Percentiles rank a stretch among this genome's conserved stretches.
Conservation (phyloP, 2,329 filamentous ascomycete species). For the Aureobasidium sp. region DNA sequence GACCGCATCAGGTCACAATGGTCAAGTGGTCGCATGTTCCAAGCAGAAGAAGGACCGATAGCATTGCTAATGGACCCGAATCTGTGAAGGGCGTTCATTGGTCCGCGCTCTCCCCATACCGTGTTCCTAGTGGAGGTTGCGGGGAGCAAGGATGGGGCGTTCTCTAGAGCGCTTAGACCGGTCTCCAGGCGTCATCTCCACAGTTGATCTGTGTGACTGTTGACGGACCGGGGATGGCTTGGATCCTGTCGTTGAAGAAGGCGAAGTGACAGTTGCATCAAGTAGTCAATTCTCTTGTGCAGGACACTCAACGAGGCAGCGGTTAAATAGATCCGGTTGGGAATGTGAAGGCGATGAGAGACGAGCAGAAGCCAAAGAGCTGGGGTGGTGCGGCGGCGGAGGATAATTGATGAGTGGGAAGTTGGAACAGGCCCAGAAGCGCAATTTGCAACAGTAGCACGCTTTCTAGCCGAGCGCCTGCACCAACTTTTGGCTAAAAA, state of each 20-base stretch:
- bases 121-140: neutral
- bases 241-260: neutral
- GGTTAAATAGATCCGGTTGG: neutral
- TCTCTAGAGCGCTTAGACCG: neutral
- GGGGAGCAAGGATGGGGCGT: constrained; percentile 3
- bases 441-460: neutral
- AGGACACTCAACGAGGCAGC: neutral
- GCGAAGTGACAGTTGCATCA: neutral
- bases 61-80: constrained; percentile 4
- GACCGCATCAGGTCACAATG: constrained; percentile 2
- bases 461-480: constrained; percentile 2
- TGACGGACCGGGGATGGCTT: neutral
- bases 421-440: constrained; percentile 2
- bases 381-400: neutral
- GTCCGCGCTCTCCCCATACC: neutral
- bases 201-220: constrained; percentile 4
- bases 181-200: neutral
- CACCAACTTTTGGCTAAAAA: constrained; percentile 5
- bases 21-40: neutral
- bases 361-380: neutral
- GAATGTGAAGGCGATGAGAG: neutral
- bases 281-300: neutral
- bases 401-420: neutral
- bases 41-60: constrained; percentile 5
- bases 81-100: neutral